phyloP scores from a whole-genome alignment of 2,329 filamentous ascomycete species.

The Fusarium coicis region DNA sequence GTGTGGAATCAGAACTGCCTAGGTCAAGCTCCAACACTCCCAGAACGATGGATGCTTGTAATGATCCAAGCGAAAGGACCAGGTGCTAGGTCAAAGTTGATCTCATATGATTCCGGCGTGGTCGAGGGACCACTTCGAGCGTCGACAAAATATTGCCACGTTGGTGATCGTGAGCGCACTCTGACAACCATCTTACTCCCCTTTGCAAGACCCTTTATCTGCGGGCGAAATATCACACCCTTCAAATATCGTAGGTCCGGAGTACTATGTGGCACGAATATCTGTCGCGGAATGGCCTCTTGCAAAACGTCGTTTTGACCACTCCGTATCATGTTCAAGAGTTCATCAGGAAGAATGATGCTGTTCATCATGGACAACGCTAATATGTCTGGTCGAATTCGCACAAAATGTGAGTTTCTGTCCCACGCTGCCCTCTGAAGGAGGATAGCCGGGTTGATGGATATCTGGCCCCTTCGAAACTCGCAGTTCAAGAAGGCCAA shows the following conservation, averaged over 20 bases:
- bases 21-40: slow-evolving; percentile 40
- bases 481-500: slow-evolving; percentile 46
- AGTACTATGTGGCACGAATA: slow-evolving; percentile 40
- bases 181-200: slow-evolving; percentile 6
- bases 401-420: slow-evolving; percentile 43
- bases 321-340: slow-evolving; percentile 30
- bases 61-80: slow-evolving; percentile 32
- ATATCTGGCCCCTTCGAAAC: slow-evolving; percentile 37
- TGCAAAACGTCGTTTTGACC: slow-evolving; percentile 13
- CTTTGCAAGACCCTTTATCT: slow-evolving; percentile 16
- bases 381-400: slow-evolving; percentile 42
- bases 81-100: slow-evolving; percentile 42
- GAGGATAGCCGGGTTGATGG: slow-evolving; percentile 43
- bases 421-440: slow-evolving; percentile 45
- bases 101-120: slow-evolving; percentile 37
- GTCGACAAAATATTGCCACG: slow-evolving; percentile 43
- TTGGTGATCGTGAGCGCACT: slow-evolving; percentile 43
- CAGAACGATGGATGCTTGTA: slow-evolving; percentile 34
- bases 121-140: slow-evolving; percentile 6
- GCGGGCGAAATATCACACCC: slow-evolving; percentile 42
- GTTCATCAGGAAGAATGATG: slow-evolving; percentile 40
- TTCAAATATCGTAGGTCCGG: slow-evolving; percentile 36
- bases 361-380: slow-evolving; percentile 43
- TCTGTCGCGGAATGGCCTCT: slow-evolving; percentile 33
- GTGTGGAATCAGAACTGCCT: slow-evolving; percentile 20